Percentiles rank a stretch among this genome's conserved stretches.
Conservation (phyloP, 192 early-diverging fungal species). For the Piromyces sp. region DNA sequence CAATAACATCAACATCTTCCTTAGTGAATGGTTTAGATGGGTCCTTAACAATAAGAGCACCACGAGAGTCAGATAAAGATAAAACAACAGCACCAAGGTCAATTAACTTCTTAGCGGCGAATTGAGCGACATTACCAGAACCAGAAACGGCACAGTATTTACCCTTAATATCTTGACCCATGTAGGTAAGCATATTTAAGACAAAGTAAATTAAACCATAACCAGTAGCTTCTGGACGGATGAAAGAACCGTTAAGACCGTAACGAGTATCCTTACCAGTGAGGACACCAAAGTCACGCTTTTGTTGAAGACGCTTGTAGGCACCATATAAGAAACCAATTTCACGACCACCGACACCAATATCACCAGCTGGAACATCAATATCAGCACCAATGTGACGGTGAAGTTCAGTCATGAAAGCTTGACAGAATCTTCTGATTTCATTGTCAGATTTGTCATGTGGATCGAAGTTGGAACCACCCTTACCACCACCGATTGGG, state of each 20-base stretch:
- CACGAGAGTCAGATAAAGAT: constrained; percentile 32
- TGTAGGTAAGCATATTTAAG: constrained; percentile 18
- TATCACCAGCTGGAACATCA: too few species aligned
- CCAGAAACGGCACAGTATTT: too few species aligned
- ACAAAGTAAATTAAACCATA: too few species aligned
- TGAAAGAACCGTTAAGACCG: too few species aligned
- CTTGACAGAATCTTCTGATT: constrained; percentile 25
- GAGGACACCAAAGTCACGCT: constrained; percentile 26
- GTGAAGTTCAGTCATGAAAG: too few species aligned
- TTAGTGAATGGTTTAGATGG: constrained; percentile 16
- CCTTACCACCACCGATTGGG: constrained; percentile 33
- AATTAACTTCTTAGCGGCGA: constrained; percentile 27
- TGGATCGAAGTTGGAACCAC: constrained; percentile 27
- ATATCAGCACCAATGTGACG: too few species aligned
- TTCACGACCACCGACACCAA: too few species aligned
- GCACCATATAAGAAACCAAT: too few species aligned
- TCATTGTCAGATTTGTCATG: constrained; percentile 26
- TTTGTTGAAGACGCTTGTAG: constrained; percentile 13
- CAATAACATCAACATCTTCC: constrained; percentile 24
- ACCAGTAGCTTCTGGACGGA: too few species aligned
- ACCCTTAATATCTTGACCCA: constrained; percentile 17
- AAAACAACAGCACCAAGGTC: constrained; percentile 26
- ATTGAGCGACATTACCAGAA: too few species aligned
- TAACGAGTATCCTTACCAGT: constrained; percentile 25
- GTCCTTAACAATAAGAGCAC: constrained; percentile 23